Base-by-base conservation (phyloP, 2,329 filamentous ascomycete genomes). In the Rhynchosporium secalis region DNA sequence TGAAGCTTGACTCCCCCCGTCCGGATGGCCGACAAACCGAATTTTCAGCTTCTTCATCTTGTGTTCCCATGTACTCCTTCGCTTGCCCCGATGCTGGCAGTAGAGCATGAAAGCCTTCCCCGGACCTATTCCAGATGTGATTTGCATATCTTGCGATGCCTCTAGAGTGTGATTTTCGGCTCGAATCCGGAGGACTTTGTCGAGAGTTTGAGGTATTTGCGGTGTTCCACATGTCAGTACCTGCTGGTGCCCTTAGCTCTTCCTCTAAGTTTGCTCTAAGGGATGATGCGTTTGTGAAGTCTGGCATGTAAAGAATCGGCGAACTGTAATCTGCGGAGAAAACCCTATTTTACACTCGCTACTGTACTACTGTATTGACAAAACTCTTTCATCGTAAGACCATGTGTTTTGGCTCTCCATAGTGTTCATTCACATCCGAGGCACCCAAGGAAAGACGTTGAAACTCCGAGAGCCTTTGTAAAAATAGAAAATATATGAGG, bases 201-300 rank as follows among this genome's bases (percentile, higher is more conserved):
- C 9, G 33, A 10, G 6, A 10, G 33, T 36, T 10, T 36, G 33
- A 36, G 33, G 33, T 5, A 36, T 36, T 36, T 36, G 33, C 9
- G 33, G 9, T 10, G 33, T 36, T 36, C 33, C 33, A 36, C 33
- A 6, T 36, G 33, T 36, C 1, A 36, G 6, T 36, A 10, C 5
- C 33, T 36, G 33, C 33, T 36, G 33, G 33, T 10, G 5, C 9
- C 13, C 20, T 51, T 51, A 15, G 8, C 49, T 52, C 38, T 26
- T 52, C 15, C 5, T 38, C 36, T 40, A 20, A n/a, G 28, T 28
- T 49, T 49, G 51, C 51, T 26, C 26, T 26, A 9, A 15, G n/a
- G 51, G 20, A 54, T 54, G 51, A 54, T 40, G 51, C 33, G 20
- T 40, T 40, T 54, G 33, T 41, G 33, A 54, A 41, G 51, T 41